Conservation (phyloP, 2,329 filamentous ascomycete genomes). For the Fusarium paranaense region DNA sequence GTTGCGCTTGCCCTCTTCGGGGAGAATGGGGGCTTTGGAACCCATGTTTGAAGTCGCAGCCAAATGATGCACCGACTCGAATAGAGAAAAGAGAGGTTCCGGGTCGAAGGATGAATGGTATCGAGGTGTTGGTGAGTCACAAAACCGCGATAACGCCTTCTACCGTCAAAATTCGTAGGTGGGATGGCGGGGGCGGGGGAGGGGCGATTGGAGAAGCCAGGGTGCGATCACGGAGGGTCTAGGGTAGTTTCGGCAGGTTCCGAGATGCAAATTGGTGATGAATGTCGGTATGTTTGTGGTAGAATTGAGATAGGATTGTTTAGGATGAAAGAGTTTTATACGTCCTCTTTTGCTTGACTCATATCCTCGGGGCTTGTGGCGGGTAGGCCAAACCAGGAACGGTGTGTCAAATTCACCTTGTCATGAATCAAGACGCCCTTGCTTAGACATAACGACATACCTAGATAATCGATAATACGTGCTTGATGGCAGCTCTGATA, state of each 20-base stretch:
- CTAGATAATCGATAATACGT: background rate
- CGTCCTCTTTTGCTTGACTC: background rate
- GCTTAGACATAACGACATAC: background rate
- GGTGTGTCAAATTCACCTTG: background rate
- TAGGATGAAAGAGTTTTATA: background rate
- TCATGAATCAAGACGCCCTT: background rate
- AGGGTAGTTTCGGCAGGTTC: constrained; percentile 24
- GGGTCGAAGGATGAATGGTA: constrained; percentile 5
- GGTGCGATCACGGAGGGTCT: constrained; percentile 1
- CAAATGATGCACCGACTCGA: background rate
- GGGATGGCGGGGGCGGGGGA: constrained; percentile 41
- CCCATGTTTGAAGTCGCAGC: constrained; percentile 36
- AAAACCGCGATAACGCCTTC: constrained; percentile 36
- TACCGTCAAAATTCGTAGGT: constrained; percentile 39
- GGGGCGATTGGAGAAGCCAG: constrained; percentile 16
- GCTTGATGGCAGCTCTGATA: background rate
- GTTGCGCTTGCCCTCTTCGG: constrained; percentile 81
- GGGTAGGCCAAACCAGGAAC: background rate
- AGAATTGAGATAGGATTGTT: background rate
- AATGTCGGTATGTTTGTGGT: background rate
- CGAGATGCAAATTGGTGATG: background rate
- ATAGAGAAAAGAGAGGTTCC: background rate
- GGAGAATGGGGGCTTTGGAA: constrained; percentile 63
- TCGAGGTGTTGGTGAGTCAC: constrained; percentile 39
- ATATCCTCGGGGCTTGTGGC: background rate